These are phyloP conservation scores for Silene conica DNA, from an alignment of 148 eudicot genomes.

Conservation along the genomic window DNA sequence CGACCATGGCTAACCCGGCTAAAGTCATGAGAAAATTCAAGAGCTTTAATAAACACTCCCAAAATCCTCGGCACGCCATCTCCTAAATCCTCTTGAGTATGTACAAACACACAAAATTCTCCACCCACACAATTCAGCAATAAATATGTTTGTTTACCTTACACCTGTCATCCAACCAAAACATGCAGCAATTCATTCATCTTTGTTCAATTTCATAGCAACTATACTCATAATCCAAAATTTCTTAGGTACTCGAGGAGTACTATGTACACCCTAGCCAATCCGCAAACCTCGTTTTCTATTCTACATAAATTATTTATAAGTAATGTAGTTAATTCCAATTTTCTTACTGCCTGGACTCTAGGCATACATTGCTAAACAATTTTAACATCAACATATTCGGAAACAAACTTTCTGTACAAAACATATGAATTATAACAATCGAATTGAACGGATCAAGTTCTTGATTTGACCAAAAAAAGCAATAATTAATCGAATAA, in stretches of 20 bases:
- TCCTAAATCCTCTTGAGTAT: neutral
- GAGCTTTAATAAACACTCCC: conserved; percentile 79
- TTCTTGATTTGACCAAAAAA: neutral
- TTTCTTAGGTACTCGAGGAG: too few species aligned
- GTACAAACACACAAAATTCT: conserved; percentile 1
- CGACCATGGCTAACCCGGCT: conserved; percentile 78
- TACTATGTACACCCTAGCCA: neutral
- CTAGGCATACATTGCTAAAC: too few species aligned
- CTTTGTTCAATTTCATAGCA: neutral
- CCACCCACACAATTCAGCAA: conserved; percentile 4
- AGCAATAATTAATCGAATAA: too few species aligned
- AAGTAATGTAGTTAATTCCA: too few species aligned
- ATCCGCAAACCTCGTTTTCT: too few species aligned
- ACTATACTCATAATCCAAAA: neutral
- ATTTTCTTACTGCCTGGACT: too few species aligned
- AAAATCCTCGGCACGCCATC: conserved; percentile 89
- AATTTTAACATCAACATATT: too few species aligned
- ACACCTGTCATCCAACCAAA: conserved; percentile 17
- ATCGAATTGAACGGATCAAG: neutral
- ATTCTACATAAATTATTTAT: too few species aligned
- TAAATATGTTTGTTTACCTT: conserved; percentile 1
- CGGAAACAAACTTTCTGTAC: neutral
- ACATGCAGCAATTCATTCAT: neutral
- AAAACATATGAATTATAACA: neutral
- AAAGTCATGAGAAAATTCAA: conserved; percentile 75